Base-by-base conservation (phyloP, 768 basidiomycete genomes). In the Tylopilus subfusipes region DNA sequence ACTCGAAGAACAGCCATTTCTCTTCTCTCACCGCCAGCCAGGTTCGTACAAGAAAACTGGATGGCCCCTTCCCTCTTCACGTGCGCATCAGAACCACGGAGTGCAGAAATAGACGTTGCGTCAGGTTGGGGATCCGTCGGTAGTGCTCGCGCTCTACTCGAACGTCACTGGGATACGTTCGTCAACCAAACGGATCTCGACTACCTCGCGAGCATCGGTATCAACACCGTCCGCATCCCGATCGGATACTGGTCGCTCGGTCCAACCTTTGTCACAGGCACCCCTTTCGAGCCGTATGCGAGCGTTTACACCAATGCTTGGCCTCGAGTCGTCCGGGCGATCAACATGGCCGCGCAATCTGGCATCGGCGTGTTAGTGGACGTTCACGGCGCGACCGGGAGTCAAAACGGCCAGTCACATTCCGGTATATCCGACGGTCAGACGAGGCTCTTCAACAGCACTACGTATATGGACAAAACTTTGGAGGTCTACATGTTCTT, bases 1-100 rank as follows among this genome's bases (percentile, higher is more conserved):
- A 14, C 2, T 0, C 3, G 21, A 18, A 21, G 34, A 21, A 13
- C 4, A 11, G 8, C 21, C 16, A 13, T 9, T 9, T 13, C 3
- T 10, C 24, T 7, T 5, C 21, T 14, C 33, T 29, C 39, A 42
- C 13, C 12, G 14, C 2, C 24, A 10, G 31, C 1, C 48, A 85
- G 84, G 83, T 87, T 88, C 63, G 84, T 87, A 7, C 80, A 83
- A 53, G 87, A 90, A 66, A 71, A 76, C 21, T 90, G 88, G 86
- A 87, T 90, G 83, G 80, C 80, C 1, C 83, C 85, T 4, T 83
- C 83, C 30, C 52, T 85, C 27, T 89, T 87, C 63, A 59, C 62
- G 5, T 84, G 84, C 52, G 85, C 86, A 4, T 63, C 73, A 21
- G 84, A 77, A 4, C 60, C 73, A 14, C 72, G 75, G 60, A 61